Evolutionary conservation across 345 rosid species (phyloP).

Genomic region (Gossypium thurberi): DNA sequence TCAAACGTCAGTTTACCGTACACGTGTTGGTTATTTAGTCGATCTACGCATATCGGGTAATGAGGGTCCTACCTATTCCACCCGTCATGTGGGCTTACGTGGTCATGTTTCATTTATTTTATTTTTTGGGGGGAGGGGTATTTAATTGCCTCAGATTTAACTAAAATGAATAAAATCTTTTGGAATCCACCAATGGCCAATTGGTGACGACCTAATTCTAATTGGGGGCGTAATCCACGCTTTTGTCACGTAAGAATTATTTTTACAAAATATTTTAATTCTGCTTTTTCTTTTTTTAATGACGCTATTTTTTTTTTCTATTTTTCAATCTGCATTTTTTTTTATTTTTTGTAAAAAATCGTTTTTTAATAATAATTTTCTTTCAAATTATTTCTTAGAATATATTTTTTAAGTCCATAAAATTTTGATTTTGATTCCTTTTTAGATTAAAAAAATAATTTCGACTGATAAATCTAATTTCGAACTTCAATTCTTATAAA

Average conservation of each 20-base stretch:
- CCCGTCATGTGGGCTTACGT: constrained; percentile 86
- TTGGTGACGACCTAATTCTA: background rate
- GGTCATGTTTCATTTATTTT: constrained; percentile 26
- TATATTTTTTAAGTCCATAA: too few species aligned
- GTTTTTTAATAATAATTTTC: too few species aligned
- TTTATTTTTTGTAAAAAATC: too few species aligned
- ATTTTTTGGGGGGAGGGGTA: background rate
- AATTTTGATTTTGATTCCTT: too few species aligned
- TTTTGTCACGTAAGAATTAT: constrained; percentile 1
- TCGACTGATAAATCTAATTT: too few species aligned
- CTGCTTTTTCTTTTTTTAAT: background rate
- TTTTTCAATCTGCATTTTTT: too few species aligned
- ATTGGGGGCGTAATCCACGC: background rate
- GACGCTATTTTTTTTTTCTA: too few species aligned
- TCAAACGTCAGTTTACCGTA: constrained; percentile 44
- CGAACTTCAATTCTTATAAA: too few species aligned
- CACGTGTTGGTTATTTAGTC: constrained; percentile 51
- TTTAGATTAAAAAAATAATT: too few species aligned
- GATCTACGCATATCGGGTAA: constrained; percentile 39
- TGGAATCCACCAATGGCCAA: constrained; percentile 37
- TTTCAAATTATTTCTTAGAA: too few species aligned
- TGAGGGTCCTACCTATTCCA: constrained; percentile 36
- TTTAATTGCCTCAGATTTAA: constrained; percentile 17
- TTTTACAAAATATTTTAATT: background rate
- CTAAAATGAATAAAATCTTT: constrained; percentile 31